Evolutionary conservation across 805 yeast species (phyloP), one percentile per base, ranked within the genome.

Genomic region (Saccharomycopsis amapae): DNA sequence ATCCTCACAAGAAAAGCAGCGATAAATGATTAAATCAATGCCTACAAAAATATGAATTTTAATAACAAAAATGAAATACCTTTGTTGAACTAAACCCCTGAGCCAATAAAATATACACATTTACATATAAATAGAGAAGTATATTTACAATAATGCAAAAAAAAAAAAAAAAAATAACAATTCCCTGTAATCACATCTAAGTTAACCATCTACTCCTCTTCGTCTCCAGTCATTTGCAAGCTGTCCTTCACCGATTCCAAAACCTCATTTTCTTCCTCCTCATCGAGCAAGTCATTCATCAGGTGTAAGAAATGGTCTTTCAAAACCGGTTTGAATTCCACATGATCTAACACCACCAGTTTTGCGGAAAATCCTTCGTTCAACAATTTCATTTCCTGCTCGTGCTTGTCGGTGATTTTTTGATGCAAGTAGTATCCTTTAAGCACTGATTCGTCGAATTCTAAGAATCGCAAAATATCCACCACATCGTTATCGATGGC

Each of bases 371-470:
- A 6, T 4, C 39, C 40, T 7, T 20, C 15, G 6, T 30, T n/a
- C 10, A 42, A 10, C 33, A 24, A n/a, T 7, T 22, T 33, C 42
- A 44, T 42, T 38, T 51, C 54, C 17, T 10, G 9, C 15, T 42
- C 38, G 25, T 51, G 54, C 10, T 48, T 30, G 22, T 42, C 45
- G 4, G 54, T 48, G 18, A 45, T 22, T 23, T 35, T 23, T 18
- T 48, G 50, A 22, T 42, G 37, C n/a, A 49, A 24, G 18, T 42
- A 45, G 28, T 40, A 51, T 12, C 37, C 34, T 15, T 18, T 19
- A 9, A 51, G 34, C 15, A 48, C 45, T 13, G 40, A 23, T 37
- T 51, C 51, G 33, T 51, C 54, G 32, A 36, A 51, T 24, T 45
- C 45, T 22, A 51, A 42, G 28, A 51, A 45, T 32, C 43, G 19